These are phyloP conservation scores for Aspergillus carlsbadensis DNA, from an alignment of 495 filamentous ascomycete genomes.

Conservation along the genomic window DNA sequence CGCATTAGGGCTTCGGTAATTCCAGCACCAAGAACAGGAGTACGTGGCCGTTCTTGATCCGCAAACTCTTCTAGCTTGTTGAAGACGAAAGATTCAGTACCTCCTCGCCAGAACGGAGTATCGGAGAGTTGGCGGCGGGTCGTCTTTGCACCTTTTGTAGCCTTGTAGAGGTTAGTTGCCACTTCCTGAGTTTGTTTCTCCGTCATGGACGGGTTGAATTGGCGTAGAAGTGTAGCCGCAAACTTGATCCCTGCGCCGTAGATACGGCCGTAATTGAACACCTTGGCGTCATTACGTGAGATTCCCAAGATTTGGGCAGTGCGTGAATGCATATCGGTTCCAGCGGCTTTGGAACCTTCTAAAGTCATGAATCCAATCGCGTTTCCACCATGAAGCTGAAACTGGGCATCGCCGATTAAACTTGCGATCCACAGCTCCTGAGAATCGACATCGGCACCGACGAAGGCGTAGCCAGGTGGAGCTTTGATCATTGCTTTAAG, in stretches of 20 bases:
- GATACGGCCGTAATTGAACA: constrained; percentile 98
- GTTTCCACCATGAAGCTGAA: constrained; percentile 91
- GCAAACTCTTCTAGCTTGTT: constrained; percentile 97
- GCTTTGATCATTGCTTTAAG: constrained; percentile 96
- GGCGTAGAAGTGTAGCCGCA: constrained; percentile 80
- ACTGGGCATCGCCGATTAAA: constrained; percentile 90
- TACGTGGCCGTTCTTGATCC: constrained; percentile 86
- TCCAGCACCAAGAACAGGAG: constrained; percentile 90
- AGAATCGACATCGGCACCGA: constrained; percentile 98
- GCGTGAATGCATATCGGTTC: constrained; percentile 92
- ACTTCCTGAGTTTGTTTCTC: constrained; percentile 74
- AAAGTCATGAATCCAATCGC: constrained; percentile 99
- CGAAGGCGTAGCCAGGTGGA: constrained; percentile 86
- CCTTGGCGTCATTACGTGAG: constrained; percentile 89
- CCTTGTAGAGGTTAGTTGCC: constrained; percentile 77
- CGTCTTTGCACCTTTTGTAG: constrained; percentile 84
- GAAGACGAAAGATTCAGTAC: constrained; percentile 97
- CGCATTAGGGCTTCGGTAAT: constrained; percentile 94
- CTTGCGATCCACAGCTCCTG: constrained; percentile 98
- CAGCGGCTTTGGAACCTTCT: constrained; percentile 89
- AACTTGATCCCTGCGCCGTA: constrained; percentile 96
- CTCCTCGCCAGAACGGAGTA: constrained; percentile 88
- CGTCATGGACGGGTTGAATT: constrained; percentile 83
- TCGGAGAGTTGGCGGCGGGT: constrained; percentile 67
- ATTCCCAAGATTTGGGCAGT: constrained; percentile 92